Conservation (phyloP, 441 rosid genomes). For the Pelargonium citronellum region DNA sequence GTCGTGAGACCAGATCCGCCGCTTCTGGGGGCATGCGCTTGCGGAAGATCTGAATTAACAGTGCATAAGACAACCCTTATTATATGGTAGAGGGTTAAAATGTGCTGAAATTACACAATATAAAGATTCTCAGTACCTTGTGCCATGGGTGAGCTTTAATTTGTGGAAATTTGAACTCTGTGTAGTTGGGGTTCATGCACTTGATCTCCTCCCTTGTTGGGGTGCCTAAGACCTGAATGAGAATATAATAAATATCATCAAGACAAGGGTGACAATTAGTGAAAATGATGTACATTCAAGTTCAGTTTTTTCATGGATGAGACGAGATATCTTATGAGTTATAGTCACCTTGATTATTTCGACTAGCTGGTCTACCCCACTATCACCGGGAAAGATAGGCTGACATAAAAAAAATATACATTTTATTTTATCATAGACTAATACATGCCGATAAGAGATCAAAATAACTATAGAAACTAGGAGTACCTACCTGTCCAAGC, state of each 20-base stretch:
- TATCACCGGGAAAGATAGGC: slow-evolving; percentile 80
- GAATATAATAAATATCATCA: slow-evolving; percentile 7
- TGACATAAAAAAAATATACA: slow-evolving; percentile 18
- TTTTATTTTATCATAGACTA: background rate
- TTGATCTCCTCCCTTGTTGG: slow-evolving; percentile 96
- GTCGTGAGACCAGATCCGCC: slow-evolving; percentile 84
- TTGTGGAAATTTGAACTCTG: slow-evolving; percentile 54
- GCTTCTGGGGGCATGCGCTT: slow-evolving; percentile 97
- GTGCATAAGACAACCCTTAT: background rate
- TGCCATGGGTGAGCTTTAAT: too few species aligned
- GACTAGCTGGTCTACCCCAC: slow-evolving; percentile 97
- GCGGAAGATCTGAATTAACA: slow-evolving; percentile 57
- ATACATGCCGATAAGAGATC: too few species aligned
- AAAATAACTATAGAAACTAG: background rate
- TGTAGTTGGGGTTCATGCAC: slow-evolving; percentile 98
- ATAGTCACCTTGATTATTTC: slow-evolving; percentile 78
- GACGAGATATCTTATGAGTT: background rate
- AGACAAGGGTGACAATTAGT: background rate
- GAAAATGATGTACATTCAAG: too few species aligned
- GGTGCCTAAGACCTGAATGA: slow-evolving; percentile 78
- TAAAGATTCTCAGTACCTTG: slow-evolving; percentile 35
- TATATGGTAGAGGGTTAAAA: background rate
- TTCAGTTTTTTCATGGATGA: background rate
- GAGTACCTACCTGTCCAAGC: slow-evolving; percentile 72
- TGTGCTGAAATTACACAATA: background rate